Conservation (phyloP, 345 rosid species). For the Salix brachista region DNA sequence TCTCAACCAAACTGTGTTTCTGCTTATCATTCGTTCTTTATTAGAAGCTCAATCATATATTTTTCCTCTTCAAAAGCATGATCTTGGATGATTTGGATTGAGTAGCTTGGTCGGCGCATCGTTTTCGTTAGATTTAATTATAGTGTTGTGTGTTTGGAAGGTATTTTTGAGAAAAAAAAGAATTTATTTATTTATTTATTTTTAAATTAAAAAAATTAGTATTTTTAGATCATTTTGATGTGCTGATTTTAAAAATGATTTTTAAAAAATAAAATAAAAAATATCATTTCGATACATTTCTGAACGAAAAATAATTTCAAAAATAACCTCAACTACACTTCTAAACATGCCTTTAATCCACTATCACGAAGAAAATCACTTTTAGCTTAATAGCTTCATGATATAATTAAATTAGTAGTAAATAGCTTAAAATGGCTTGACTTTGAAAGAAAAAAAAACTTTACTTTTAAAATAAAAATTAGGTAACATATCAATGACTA, state of each 20-base stretch:
- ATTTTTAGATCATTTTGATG: too few species aligned
- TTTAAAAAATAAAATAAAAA: too few species aligned
- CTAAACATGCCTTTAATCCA: not conserved
- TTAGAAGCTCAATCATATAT: not conserved
- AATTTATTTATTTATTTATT: too few species aligned
- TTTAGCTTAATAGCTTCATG: too few species aligned
- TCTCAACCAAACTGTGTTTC: not conserved
- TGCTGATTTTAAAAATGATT: too few species aligned
- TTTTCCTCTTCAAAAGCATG: not conserved
- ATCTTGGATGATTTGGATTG: not conserved
- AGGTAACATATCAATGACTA: not conserved
- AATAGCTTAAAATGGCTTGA: not conserved
- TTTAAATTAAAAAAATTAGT: too few species aligned
- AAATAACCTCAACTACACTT: too few species aligned
- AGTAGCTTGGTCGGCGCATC: not conserved
- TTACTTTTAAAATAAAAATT: not conserved
- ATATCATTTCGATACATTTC: fast-evolving
- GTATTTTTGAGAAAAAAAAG: too few species aligned
- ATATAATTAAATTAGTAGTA: too few species aligned
- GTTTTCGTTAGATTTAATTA: not conserved
- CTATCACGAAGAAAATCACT: too few species aligned
- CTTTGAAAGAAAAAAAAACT: not conserved
- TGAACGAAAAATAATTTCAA: too few species aligned
- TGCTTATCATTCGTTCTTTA: not conserved
- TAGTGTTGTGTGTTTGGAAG: not conserved